Conservation (phyloP, 2,329 filamentous ascomycete species). For the Rhinocladiella mackenziei region DNA sequence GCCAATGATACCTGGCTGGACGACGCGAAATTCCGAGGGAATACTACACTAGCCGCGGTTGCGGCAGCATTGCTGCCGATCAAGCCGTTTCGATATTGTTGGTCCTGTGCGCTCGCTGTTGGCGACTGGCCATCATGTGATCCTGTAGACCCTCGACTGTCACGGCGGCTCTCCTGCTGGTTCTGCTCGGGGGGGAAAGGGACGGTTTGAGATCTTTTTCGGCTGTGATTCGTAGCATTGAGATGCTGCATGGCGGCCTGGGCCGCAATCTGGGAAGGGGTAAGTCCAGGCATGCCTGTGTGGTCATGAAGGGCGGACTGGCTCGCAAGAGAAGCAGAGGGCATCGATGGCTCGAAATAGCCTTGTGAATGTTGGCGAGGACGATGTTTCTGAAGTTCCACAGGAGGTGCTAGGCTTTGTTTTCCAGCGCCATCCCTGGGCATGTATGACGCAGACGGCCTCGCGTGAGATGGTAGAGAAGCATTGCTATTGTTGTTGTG, state of each 20-base stretch:
- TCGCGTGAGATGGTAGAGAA: conserved; percentile 35
- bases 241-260: conserved; percentile 61
- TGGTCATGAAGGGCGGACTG: conserved; percentile 34
- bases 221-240: conserved; percentile 39
- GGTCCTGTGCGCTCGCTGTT: conserved; percentile 24
- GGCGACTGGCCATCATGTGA: conserved; percentile 30
- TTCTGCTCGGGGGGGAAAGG: conserved; percentile 37
- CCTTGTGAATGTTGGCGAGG: conserved; percentile 58
- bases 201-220: conserved; percentile 56
- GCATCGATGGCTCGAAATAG: conserved; percentile 63
- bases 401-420: conserved; percentile 29
- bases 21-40: conserved; percentile 49
- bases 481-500: conserved; percentile 35
- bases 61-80: conserved; percentile 55
- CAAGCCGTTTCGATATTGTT: conserved; percentile 50
- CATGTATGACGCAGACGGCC: conserved; percentile 38
- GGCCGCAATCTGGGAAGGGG: conserved; percentile 61
- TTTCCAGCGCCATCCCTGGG: conserved; percentile 38
- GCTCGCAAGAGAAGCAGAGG: conserved; percentile 46
- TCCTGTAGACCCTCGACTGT: conserved; percentile 35
- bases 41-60: conserved; percentile 59
- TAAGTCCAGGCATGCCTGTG: conserved; percentile 45
- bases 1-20: conserved; percentile 30
- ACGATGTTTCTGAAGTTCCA: conserved; percentile 41
- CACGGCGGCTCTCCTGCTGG: conserved; percentile 31